Conservation (phyloP, 768 basidiomycete genomes). For the Pleurotus salmoneostramineus region DNA sequence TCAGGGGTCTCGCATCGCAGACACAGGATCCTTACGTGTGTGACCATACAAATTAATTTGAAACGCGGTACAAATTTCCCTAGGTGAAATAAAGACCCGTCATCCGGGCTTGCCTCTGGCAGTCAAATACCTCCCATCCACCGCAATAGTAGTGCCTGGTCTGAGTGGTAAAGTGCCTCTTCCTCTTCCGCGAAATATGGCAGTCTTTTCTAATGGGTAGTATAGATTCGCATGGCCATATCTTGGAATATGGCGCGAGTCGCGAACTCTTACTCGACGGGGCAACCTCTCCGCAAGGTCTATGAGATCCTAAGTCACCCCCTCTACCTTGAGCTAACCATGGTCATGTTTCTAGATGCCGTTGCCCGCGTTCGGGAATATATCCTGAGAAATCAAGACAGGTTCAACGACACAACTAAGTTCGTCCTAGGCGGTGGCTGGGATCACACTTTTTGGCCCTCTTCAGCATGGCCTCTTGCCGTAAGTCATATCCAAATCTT, state of each 20-base stretch:
- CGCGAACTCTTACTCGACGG: conserved; percentile 63
- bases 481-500: conserved; percentile 35
- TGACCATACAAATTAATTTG: conserved; percentile 9
- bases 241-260: conserved; percentile 73
- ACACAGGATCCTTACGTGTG: conserved; percentile 55
- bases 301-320: conserved; percentile 3
- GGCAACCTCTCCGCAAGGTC: conserved; percentile 55
- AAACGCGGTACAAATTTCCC: background rate
- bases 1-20: conserved; percentile 42
- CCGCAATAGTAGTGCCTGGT: conserved; percentile 68
- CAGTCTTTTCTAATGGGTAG: background rate
- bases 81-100: conserved; percentile 10
- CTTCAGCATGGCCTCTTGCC: conserved; percentile 59
- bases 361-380: conserved; percentile 57
- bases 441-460: conserved; percentile 82
- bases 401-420: conserved; percentile 50
- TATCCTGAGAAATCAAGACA: conserved; percentile 54
- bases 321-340: background rate
- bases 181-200: conserved; percentile 7
- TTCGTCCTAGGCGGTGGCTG: conserved; percentile 84
- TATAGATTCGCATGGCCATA: conserved; percentile 77
- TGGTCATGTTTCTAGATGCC: conserved; percentile 41
- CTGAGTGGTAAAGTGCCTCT: conserved; percentile 52
- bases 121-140: conserved; percentile 47
- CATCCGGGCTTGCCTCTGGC: conserved; percentile 22